phyloP scores from a whole-genome alignment of 345 rosid species.

The Pugionium dolabratum region DNA sequence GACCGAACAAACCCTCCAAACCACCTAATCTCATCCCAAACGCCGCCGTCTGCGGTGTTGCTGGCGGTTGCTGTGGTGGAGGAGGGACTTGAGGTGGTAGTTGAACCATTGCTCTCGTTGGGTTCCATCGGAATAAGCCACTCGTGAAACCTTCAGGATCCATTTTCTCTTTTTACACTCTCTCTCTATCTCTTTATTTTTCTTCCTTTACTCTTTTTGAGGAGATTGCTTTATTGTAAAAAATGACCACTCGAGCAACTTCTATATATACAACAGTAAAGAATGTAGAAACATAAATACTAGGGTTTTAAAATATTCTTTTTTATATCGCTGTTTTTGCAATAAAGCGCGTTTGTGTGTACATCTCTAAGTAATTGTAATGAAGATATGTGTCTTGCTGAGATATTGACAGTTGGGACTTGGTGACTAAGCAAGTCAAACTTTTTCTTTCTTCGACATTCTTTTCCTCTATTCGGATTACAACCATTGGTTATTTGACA shows the following conservation, averaged over 20 bases:
- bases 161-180: conserved; percentile 37
- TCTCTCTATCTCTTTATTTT: not conserved
- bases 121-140: conserved; percentile 82
- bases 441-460: conserved; percentile 38
- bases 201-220: conserved; percentile 22
- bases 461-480: conserved; percentile 15
- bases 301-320: conserved; percentile 27
- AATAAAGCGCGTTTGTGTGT: conserved; percentile 10
- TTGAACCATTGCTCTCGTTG: conserved; percentile 47
- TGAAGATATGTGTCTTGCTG: conserved; percentile 33
- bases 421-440: conserved; percentile 47
- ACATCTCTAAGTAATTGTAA: not conserved
- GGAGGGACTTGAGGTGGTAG: conserved; percentile 43
- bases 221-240: conserved; percentile 32
- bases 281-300: conserved; percentile 29
- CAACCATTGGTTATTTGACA: conserved; percentile 38
- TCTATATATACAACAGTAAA: conserved; percentile 41
- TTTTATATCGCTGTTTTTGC: conserved; percentile 20
- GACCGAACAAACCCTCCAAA: conserved; percentile 76
- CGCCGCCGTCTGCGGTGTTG: conserved; percentile 39
- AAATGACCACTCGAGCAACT: conserved; percentile 32
- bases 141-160: conserved; percentile 82
- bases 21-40: conserved; percentile 57
- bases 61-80: conserved; percentile 33
- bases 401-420: conserved; percentile 52